Percentiles rank a stretch among this genome's conserved stretches.
Conservation (phyloP, 495 filamentous ascomycete genomes). For the Hypoxylon fragiforme region DNA sequence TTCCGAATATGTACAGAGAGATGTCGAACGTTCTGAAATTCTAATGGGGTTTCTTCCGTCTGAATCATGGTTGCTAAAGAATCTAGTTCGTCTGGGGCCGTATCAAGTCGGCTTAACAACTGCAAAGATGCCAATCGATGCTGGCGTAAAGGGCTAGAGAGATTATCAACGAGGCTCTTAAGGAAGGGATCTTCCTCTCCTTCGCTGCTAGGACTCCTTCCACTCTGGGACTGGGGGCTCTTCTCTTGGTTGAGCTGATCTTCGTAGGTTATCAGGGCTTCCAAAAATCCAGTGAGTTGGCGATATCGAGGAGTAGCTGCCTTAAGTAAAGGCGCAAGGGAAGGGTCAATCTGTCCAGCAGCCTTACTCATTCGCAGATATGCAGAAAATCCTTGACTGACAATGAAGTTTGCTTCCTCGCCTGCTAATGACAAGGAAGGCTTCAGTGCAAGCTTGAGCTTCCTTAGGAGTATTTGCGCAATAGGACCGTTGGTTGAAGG, state of each 20-base stretch:
- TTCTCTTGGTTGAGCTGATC: slow-evolving; percentile 48
- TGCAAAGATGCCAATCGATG: slow-evolving; percentile 71
- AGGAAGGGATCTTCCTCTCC: slow-evolving; percentile 59
- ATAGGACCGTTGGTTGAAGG: slow-evolving; percentile 58
- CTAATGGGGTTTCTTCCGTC: slow-evolving; percentile 76
- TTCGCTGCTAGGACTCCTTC: slow-evolving; percentile 43
- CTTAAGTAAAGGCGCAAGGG: slow-evolving; percentile 60
- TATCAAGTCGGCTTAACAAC: slow-evolving; percentile 59
- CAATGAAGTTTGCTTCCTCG: slow-evolving; percentile 61
- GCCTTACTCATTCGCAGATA: slow-evolving; percentile 56
- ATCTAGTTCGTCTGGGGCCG: slow-evolving; percentile 42
- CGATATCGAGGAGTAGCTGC: slow-evolving; percentile 63
- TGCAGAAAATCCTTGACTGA: slow-evolving; percentile 58
- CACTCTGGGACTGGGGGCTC: slow-evolving; percentile 32
- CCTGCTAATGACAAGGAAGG: slow-evolving; percentile 56
- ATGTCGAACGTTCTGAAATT: slow-evolving; percentile 71
- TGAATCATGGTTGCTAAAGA: slow-evolving; percentile 61
- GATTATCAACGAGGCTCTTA: slow-evolving; percentile 66
- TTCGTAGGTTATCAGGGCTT: slow-evolving; percentile 65
- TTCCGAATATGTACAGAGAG: slow-evolving; percentile 84
- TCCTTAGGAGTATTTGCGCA: slow-evolving; percentile 57
- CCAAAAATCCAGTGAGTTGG: slow-evolving; percentile 65
- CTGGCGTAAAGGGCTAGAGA: slow-evolving; percentile 70
- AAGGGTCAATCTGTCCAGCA: slow-evolving; percentile 52
- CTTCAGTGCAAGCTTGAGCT: slow-evolving; percentile 59